Base-by-base conservation (phyloP, 352 stramenopile species). In the Globisporangium uncinulatum region DNA sequence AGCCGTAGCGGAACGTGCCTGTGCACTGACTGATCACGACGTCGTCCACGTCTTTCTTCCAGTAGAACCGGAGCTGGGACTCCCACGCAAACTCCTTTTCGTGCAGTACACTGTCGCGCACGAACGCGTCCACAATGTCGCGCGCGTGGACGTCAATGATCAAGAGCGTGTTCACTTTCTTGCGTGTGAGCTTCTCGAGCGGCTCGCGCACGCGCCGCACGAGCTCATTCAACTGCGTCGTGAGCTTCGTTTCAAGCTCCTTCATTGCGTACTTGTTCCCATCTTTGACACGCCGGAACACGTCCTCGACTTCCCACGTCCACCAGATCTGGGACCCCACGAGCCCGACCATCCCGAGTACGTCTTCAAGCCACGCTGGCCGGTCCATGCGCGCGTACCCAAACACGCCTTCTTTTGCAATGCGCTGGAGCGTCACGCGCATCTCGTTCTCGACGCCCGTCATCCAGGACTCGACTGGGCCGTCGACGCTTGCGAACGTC, bases 191-290 rank as follows among this genome's bases (percentile, higher is more conserved):
- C 41, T 79, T 87, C 37, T 89, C 73, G 9, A 98, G 70, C 24
- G 88, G 78, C 57, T 95, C 81, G n/a, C 91, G 79, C 32, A 98
- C 91, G 19, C 94, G 82, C 3, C 86, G 81, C 11, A 98, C 91
- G 3, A 98, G 76, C 6, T 96, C 85, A 51, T 94, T 96, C 1
- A 98, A 69, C 56, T 98, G 89, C 0, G 64, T 71, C 2, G 89
- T 97, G 15, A 97, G 73, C 63, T 96, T 94, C 20, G 70, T 65
- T 61, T 97, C 89, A 3, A 98, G 73, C 24, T 95, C 84, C 61
- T 97, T 98, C 83, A 98, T 96, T 2, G 89, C 93, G 55, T 97
- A 96, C 62, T 97, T 97, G 64, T 97, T 93, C 7, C 91, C 92
- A 20, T 62, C 67, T 57, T 90, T 91, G 34, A 97, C 92, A 9